Evolutionary conservation across 2,329 filamentous ascomycete species (phyloP).

Genomic region (Piedraia hortae): DNA sequence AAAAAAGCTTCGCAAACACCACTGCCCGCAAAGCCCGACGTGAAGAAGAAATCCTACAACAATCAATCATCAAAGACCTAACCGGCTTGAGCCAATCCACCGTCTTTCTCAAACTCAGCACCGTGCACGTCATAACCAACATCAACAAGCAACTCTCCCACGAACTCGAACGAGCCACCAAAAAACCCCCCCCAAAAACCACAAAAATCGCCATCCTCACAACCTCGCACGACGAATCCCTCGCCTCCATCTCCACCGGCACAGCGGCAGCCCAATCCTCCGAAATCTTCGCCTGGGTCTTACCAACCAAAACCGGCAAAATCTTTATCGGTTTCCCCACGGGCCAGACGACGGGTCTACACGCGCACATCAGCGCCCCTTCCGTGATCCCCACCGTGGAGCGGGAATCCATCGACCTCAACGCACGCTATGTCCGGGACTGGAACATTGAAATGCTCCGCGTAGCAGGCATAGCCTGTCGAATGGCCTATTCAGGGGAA

Average conservation of each 20-base stretch:
- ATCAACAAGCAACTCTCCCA: slow-evolving; percentile 45
- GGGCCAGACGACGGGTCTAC: slow-evolving; percentile 80
- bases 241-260: slow-evolving; percentile 33
- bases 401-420: slow-evolving; percentile 85
- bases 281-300: slow-evolving; percentile 70
- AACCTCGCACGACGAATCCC: slow-evolving; percentile 61
- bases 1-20: slow-evolving; percentile 20
- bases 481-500: slow-evolving; percentile 66
- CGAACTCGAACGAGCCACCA: slow-evolving; percentile 83
- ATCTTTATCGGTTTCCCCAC: slow-evolving; percentile 97
- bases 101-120: slow-evolving; percentile 72
- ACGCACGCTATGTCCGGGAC: slow-evolving; percentile 74
- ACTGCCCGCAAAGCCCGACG: slow-evolving; percentile 29
- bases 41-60: slow-evolving; percentile 35
- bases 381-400: slow-evolving; percentile 95
- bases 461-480: slow-evolving; percentile 67
- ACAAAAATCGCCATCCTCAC: slow-evolving; percentile 73
- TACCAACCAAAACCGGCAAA: slow-evolving; percentile 67
- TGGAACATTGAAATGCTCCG: slow-evolving; percentile 92
- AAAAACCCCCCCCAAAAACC: slow-evolving; percentile 76
- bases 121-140: slow-evolving; percentile 52
- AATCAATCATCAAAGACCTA: slow-evolving; percentile 40
- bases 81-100: slow-evolving; percentile 42
- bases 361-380: slow-evolving; percentile 81
- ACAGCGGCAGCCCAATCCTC: slow-evolving; percentile 27